Conservation (phyloP, 345 rosid species). For the Passiflora organensis region DNA sequence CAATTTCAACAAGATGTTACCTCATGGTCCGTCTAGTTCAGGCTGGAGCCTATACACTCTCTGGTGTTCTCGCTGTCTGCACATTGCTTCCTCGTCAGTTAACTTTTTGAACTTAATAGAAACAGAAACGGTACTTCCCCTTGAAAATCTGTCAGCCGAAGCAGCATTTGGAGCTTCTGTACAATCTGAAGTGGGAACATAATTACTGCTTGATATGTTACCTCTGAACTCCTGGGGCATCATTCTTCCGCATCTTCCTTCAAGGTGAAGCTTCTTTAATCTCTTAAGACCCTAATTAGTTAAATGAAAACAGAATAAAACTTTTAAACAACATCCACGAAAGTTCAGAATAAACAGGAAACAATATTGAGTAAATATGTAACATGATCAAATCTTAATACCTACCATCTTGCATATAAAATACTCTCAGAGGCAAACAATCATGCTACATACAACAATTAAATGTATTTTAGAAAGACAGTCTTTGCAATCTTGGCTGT, state of each 20-base stretch:
- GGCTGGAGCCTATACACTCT: slow-evolving; percentile 27
- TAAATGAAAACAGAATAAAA: neutral
- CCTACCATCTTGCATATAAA: no score
- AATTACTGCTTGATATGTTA: slow-evolving; percentile 24
- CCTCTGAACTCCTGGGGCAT: slow-evolving; percentile 21
- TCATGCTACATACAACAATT: no score
- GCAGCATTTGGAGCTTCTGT: slow-evolving; percentile 31
- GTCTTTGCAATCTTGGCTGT: no score
- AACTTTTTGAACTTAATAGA: slow-evolving; percentile 47
- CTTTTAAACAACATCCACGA: no score
- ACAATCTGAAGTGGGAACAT: slow-evolving; percentile 5
- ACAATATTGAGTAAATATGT: no score
- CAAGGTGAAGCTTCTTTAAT: slow-evolving; percentile 48
- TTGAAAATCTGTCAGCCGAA: slow-evolving; percentile 27
- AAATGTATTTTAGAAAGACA: no score
- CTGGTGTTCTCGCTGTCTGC: slow-evolving; percentile 29
- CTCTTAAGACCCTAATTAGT: slow-evolving; percentile 48
- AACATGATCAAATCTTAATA: no score
- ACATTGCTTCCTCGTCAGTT: slow-evolving; percentile 24
- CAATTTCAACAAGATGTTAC: slow-evolving; percentile 39
- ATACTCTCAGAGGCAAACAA: no score
- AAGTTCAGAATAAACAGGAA: no score
- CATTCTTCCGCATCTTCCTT: slow-evolving; percentile 33
- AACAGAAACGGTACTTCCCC: slow-evolving; percentile 36
- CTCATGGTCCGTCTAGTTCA: slow-evolving; percentile 28